Evolutionary conservation across 352 stramenopile species (phyloP), one percentile per base, ranked within the genome.

Genomic region (Phytophthora fragariaefolia): DNA sequence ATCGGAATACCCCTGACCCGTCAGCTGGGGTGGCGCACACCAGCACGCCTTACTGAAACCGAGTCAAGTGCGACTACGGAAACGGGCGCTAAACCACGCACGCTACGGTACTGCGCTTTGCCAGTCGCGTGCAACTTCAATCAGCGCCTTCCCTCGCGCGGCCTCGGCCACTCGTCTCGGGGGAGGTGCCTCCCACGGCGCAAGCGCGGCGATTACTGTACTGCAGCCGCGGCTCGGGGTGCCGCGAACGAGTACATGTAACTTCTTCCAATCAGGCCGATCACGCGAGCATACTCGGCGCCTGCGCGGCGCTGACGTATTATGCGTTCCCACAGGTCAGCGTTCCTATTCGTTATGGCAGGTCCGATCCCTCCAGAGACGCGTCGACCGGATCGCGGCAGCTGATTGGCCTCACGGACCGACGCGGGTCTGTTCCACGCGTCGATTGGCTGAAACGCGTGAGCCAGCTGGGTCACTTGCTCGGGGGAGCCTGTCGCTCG

Each of bases 211-310:
- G 64, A 69, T 69, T 69, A 60, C 58, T 34, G n/a, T n/a, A n/a
- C n/a, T n/a, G n/a, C n/a, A n/a, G n/a, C n/a, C n/a, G n/a, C n/a
- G n/a, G n/a, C n/a, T n/a, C n/a, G n/a, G n/a, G n/a, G n/a, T n/a
- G n/a, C n/a, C n/a, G n/a, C n/a, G n/a, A n/a, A n/a, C n/a, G n/a
- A n/a, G n/a, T n/a, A n/a, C n/a, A n/a, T n/a, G n/a, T n/a, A 57
- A 60, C 48, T 63, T 57, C 65, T 53, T 73, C 65, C 65, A 73
- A 73, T 73, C 65, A 52, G n/a, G 13, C 36, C 48, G 65, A 73
- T 73, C 65, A 73, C 65, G 65, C 65, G 28, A 47, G 23, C 52
- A 53, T 58, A 56, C 48, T 60, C 6, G 40, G 6, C 13, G 30
- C 30, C 30, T n/a, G n/a, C n/a, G 13, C 34, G 13, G 6, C 13